Percentiles rank a stretch among this genome's conserved stretches.
These are phyloP conservation scores for Fusarium sarcochroum DNA, from an alignment of 2,329 filamentous ascomycete species.

Conservation along the genomic window DNA sequence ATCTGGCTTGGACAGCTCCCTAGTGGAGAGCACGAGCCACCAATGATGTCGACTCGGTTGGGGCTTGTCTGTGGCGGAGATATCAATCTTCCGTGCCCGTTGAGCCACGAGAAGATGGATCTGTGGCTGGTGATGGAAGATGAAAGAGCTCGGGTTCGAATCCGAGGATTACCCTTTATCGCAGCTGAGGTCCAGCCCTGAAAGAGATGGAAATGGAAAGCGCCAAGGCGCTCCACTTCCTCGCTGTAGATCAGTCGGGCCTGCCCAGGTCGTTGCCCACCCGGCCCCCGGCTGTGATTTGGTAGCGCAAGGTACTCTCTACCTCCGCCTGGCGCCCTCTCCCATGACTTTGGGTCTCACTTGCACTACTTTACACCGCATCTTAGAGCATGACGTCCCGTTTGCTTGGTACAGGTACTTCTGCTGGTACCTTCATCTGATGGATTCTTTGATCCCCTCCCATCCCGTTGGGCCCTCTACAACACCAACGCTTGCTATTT, in stretches of 20 bases:
- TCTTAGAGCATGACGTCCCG: constrained; percentile 33
- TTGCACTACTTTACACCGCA: constrained; percentile 20
- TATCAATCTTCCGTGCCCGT: constrained; percentile 40
- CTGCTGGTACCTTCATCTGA: constrained; percentile 12
- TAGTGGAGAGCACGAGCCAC: constrained; percentile 51
- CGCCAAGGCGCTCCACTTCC: constrained; percentile 8
- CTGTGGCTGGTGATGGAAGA: constrained; percentile 5
- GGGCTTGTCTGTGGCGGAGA: constrained; percentile 34
- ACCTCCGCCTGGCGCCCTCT: constrained; percentile 12
- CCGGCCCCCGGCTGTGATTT: background rate
- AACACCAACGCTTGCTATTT: constrained; percentile 28
- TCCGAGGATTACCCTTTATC: constrained; percentile 29
- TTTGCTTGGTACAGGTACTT: constrained; percentile 35
- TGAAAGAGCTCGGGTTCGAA: too few species aligned
- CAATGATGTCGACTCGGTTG: constrained; percentile 46
- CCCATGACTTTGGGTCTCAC: constrained; percentile 2
- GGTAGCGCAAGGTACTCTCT: constrained; percentile 35
- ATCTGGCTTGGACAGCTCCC: constrained; percentile 49
- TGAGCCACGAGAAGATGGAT: constrained; percentile 3
- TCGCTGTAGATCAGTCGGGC: constrained; percentile 2
- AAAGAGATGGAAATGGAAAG: constrained; percentile 1
- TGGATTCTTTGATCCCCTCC: constrained; percentile 20
- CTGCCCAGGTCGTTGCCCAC: background rate
- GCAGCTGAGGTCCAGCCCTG: constrained; percentile 2
- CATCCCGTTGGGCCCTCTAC: constrained; percentile 21